Base-by-base conservation (phyloP, 371 early-diverging fungal species). In the Basidiobolus meristosporus region DNA sequence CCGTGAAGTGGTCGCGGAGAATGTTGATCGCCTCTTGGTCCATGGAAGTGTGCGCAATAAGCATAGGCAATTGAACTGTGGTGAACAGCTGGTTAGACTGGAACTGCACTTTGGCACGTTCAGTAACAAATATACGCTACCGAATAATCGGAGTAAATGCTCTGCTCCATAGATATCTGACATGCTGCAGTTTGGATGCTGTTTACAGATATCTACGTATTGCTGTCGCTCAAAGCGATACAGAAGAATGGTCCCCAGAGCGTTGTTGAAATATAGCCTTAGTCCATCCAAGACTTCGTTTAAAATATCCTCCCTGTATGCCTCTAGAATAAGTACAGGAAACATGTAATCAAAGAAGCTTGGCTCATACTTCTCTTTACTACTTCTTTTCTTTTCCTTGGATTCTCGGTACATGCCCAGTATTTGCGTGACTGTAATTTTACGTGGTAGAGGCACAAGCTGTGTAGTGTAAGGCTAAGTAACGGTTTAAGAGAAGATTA, bases 131-230 rank as follows among this genome's bases (percentile, higher is more conserved):
- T n/a, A n/a, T n/a, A 16, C 28, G 60, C 38, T 62, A 86, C 88
- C 91, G 73, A 96, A 92, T 21, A 96, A 58, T 7, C 97, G 68
- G 30, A 96, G 54, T 12, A 96, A 60, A 54, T 96, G 97, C 53
- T 95, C 95, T 7, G 78, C 77, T 2, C 97, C 97, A 54, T 95
- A 96, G 10, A 93, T 61, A 36, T 86, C 82, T n/a, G 73, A 67
- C 49, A 81, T 68, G 12, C 60, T 49, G 48, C 63, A 73, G 36
- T 80, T 77, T 0, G 42, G 44, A 22, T 39, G 53, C 22, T 54
- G 43, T 36, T 54, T 52, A 30, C 58, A 50, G n/a, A 85, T 44
- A 22, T 83, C 72, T 19, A 68, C 70, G 53, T 82, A 87, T 54
- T 96, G 97, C 45, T 75, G 71, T 29, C 90, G 66, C 56, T 96